phyloP scores from a whole-genome alignment of 2,329 filamentous ascomycete genomes.

The Septoria petroselini region DNA sequence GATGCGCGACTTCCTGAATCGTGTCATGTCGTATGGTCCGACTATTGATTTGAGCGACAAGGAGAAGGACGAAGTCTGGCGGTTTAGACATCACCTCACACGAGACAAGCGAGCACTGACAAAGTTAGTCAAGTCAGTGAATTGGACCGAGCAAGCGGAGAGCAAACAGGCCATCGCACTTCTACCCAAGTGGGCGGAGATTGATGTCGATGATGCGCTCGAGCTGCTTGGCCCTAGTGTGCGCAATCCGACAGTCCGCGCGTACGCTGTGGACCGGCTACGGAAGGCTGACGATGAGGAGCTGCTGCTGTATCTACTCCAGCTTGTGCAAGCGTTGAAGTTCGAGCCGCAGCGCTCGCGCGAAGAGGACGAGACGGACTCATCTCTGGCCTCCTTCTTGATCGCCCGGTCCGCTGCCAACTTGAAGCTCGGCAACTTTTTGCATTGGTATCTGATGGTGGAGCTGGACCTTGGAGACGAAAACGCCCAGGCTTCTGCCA shows the following conservation, averaged over 20 bases:
- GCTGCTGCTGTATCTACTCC: constrained; percentile 82
- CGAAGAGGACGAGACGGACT: constrained; percentile 59
- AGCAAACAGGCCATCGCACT: constrained; percentile 86
- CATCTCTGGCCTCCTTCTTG: constrained; percentile 83
- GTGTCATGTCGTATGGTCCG: constrained; percentile 86
- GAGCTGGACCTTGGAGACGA: constrained; percentile 72
- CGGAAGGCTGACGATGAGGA: constrained; percentile 92
- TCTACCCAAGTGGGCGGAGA: constrained; percentile 89
- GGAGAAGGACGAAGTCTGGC: constrained; percentile 96
- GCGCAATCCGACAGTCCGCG: constrained; percentile 80
- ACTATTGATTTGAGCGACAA: constrained; percentile 83
- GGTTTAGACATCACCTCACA: constrained; percentile 91
- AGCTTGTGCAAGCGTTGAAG: constrained; percentile 93
- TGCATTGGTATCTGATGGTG: constrained; percentile 98
- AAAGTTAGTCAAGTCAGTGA: constrained; percentile 96
- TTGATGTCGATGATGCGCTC: constrained; percentile 93
- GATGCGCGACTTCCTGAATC: constrained; percentile 86
- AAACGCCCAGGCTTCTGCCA: constrained; percentile 58
- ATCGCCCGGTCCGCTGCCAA: constrained; percentile 85
- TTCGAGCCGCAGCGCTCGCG: constrained; percentile 64
- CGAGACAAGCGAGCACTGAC: constrained; percentile 83
- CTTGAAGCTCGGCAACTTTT: constrained; percentile 86
- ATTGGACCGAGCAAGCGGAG: constrained; percentile 84
- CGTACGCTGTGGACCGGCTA: constrained; percentile 88
- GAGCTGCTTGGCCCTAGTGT: constrained; percentile 91